Evolutionary conservation across 2,329 filamentous ascomycete genomes (phyloP).

Genomic region (Penicillium nordicum): DNA sequence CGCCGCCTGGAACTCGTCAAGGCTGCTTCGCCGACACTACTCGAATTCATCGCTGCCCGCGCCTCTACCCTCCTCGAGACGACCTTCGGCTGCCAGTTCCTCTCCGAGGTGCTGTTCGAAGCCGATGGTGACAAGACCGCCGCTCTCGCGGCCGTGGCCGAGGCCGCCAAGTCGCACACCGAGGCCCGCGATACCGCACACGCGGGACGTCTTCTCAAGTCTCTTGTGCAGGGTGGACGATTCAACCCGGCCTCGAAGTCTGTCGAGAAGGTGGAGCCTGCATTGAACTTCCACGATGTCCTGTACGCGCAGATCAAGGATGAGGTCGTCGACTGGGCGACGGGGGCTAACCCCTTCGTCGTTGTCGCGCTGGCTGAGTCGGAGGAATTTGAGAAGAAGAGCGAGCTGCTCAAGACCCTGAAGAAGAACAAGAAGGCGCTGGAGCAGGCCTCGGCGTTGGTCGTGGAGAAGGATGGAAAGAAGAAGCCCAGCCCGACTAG

Average conservation of each 20-base stretch:
- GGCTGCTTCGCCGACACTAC: conserved; percentile 68
- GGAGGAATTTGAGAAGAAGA: conserved; percentile 63
- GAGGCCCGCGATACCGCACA: conserved; percentile 60
- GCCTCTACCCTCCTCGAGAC: conserved; percentile 67
- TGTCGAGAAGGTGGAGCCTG: conserved; percentile 68
- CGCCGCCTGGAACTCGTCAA: conserved; percentile 74
- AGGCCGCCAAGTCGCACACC: conserved; percentile 41
- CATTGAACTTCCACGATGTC: conserved; percentile 73
- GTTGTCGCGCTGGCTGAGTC: conserved; percentile 77
- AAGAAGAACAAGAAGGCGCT: conserved; percentile 70
- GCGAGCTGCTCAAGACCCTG: conserved; percentile 65
- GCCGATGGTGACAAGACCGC: conserved; percentile 71
- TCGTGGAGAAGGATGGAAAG: conserved; percentile 40
- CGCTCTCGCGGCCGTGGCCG: conserved; percentile 66
- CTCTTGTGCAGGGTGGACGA: conserved; percentile 80
- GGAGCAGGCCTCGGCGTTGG: conserved; percentile 57
- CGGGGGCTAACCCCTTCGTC: conserved; percentile 79
- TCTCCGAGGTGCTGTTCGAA: conserved; percentile 76
- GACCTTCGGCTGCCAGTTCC: conserved; percentile 81
- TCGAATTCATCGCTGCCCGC: conserved; percentile 68
- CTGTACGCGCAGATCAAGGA: conserved; percentile 80
- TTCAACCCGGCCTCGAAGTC: conserved; percentile 73
- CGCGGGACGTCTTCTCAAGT: conserved; percentile 83
- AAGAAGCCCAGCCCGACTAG: conserved; percentile 41
- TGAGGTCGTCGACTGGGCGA: conserved; percentile 77